Conservation (phyloP, 106 monocot species). For the Dendrobium officinale region DNA sequence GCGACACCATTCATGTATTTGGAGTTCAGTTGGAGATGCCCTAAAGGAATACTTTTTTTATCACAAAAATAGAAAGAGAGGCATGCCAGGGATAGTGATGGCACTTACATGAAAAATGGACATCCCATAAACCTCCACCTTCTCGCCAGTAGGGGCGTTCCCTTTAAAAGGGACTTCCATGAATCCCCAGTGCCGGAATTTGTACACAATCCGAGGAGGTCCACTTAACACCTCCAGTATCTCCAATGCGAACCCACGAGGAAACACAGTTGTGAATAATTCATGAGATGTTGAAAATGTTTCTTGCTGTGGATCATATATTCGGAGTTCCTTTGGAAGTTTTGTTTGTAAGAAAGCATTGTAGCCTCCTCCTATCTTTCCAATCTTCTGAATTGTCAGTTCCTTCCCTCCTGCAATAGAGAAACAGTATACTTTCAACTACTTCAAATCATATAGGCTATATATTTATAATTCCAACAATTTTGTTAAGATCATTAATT, state of each 20-base stretch:
- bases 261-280: constrained; percentile 17
- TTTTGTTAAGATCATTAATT: too few species aligned
- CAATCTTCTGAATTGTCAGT: constrained; percentile 5
- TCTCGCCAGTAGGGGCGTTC: constrained; percentile 24
- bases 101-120: constrained; percentile 18
- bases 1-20: too few species aligned
- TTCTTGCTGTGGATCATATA: constrained; percentile 22
- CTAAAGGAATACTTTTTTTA: neutral
- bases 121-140: constrained; percentile 22
- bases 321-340: constrained; percentile 19
- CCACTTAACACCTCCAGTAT: constrained; percentile 32
- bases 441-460: too few species aligned
- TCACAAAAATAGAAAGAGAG: too few species aligned
- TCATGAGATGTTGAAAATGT: constrained; percentile 8
- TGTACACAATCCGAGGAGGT: constrained; percentile 29
- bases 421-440: too few species aligned
- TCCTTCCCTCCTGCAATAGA: constrained; percentile 5
- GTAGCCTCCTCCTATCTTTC: constrained; percentile 29
- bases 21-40: too few species aligned
- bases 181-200: constrained; percentile 47
- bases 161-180: constrained; percentile 40
- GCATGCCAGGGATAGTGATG: too few species aligned
- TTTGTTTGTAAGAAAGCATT: constrained; percentile 30
- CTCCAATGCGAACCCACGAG: constrained; percentile 34
- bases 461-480: too few species aligned